Evolutionary conservation across 2,329 filamentous ascomycete species (phyloP), one percentile per base, ranked within the genome.

Genomic region (Pseudogymnoascus sp.): DNA sequence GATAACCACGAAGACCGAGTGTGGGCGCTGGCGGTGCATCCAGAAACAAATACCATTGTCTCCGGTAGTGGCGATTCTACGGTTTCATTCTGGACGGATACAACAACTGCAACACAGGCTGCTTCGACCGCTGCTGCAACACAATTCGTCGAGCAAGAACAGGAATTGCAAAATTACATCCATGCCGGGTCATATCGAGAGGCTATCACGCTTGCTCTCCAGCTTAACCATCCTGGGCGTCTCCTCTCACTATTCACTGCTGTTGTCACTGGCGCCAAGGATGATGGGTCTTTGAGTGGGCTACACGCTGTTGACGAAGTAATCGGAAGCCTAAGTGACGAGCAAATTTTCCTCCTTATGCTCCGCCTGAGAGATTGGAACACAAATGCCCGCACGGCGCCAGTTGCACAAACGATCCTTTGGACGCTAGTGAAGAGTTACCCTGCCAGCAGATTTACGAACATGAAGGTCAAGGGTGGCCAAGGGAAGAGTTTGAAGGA

Each of bases 1-100:
- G 95, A 99, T 77, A 97, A 97, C 76, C 95, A 99, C 75, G 92
- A 92, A 70, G 95, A 99, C 76, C 86, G 95, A 64, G 93, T 97
- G 0, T 97, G 93, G 93, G 92, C 92, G 0, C 79, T 97, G 16
- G 85, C 91, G 4, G 85, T 91, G 10, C 83, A 93, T 73, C 82
- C 89, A 53, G 72, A 81, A 46, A 84, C 81, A 8, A 85, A 93
- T 70, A 87, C 87, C 60, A 84, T 99, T 61, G 88, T 96, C 37
- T 97, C 95, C 5, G 95, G 93, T 37, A 93, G 91, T 64, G 93
- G 90, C 61, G 95, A 99, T 75, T 93, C 92, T 36, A 93, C 91
- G 0, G 85, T 99, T 38, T 96, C 91, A 0, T 96, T 97, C 78
- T 99, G 95, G 95, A 87, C 87, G 70, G 95, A 99, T 73, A 97